Base-by-base conservation (phyloP, 1,139 yeast species). In the Yamadazyma diospyri region DNA sequence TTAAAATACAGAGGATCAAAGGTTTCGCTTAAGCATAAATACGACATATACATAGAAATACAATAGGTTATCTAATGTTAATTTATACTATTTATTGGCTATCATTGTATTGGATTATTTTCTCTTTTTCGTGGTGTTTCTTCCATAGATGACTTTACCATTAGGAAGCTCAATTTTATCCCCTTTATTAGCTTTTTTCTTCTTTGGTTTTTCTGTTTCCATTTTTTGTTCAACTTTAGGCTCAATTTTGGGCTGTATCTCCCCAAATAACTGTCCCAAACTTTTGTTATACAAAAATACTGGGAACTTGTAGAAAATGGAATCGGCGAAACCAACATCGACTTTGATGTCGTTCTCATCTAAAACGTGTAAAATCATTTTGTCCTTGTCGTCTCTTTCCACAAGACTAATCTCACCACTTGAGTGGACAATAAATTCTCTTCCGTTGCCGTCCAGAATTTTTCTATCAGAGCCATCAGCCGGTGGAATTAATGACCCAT, bases 361-460 rank as follows among this genome's bases (percentile, higher is more conserved):
- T 35, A 69, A 42, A 19, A 47, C 42, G 18, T 54, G 43, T 30
- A 57, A 44, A 7, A 47, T 44, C 12, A 45, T 46, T n/a, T 51
- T 59, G 16, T 64, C 71, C 15, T 58, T 57, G 8, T 66, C 72
- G 25, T 69, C 72, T n/a, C 59, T 57, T 40, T 82, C 87, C 12
- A 78, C 55, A 26, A 82, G 58, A 53, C 64, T 78, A 9, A 88
- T 88, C 2, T 64, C 58, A n/a, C 94, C 95, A 36, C 76, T 78
- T 15, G 81, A 70, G 40, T 78, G 73, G 3, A 88, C 82, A 27
- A 76, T 46, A 44, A 88, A 81, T 24, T 69, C 64, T 50, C 76
- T 78, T 2, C 84, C 87, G 31, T 50, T 53, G 11, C 61, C 64
- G 35, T 62, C 58, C 23, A 34, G 38, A 4, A 73, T 53, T 38